Evolutionary conservation across 495 filamentous ascomycete species (phyloP), one percentile per base, ranked within the genome.

Genomic region (Penicillium coprophilum): DNA sequence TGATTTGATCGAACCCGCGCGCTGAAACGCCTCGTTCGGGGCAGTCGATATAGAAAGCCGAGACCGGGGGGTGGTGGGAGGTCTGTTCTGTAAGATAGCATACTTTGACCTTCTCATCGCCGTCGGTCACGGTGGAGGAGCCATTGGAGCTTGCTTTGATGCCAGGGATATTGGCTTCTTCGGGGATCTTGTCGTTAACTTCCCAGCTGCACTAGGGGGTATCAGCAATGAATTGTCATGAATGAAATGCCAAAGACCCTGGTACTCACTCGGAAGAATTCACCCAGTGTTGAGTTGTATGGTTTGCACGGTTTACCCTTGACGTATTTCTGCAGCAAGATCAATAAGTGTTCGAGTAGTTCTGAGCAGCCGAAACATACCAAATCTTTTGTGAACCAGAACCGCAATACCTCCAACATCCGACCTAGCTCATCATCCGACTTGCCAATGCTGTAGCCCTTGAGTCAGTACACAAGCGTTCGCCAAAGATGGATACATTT

Each of bases 241-340:
- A 12, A 36, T 34, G 46, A 30, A 36, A 52, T 28, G 46, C 60
- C 47, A 32, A 31, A 34, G 12, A 27, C 10, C 39, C 21, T n/a
- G 50, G 5, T 13, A 77, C 82, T 66, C 78, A 91, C 89, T 73
- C 94, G 81, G 74, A 98, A 98, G 74, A 97, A 97, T 73, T 98
- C 94, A n/a, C 94, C 94, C 39, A 98, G 72, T 8, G 90, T 90
- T 36, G 92, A 96, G 71, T 98, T 98, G 73, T 98, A 98, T 7
- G 94, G 94, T 71, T 98, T 98, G 83, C 91, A 96, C 10, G 94
- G 94, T 76, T 92, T 96, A 44, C 94, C 93, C 71, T 97, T 97
- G 61, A 96, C 90, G 64, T 96, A 98, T 84, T 97, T 98, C 80
- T 88, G 65, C 56, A 32, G 50, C 12, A 50, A 6, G 19, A 28